Evolutionary conservation across 179 eudicot species (phyloP), one percentile per base, ranked within the genome.

Genomic region (Amaranthus tricolor): DNA sequence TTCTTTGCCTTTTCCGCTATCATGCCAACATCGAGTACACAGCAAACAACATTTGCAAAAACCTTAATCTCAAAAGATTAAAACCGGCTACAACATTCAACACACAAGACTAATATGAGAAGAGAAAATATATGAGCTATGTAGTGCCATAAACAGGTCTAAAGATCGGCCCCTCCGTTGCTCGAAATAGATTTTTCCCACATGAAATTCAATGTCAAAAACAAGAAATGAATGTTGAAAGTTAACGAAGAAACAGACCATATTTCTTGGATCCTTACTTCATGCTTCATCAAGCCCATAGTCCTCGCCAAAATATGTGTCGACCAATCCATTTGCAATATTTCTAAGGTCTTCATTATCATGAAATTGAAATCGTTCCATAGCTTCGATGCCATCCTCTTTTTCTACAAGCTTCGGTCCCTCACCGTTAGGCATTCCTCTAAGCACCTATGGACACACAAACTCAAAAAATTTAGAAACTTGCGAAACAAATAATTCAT

Each of bases 361-460:
- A 54, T 96, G 99, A 73, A 96, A 96, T 73, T 93, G 98, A 75
- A 88, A 93, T 73, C 98, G 83, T 76, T 96, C 99, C 98, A 96
- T 88, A 81, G 99, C 98, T 64, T 96, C 98, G 31, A 96, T 93
- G 14, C 99, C 99, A 73, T 96, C 99, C 78, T 89, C 94, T 65
- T 81, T 88, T 84, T 93, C 98, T 5, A 96, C 98, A 48, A 96
- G 88, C 82, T 90, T 96, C 6, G 88, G 91, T 6, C 99, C 99
- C 81, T 93, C 89, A 1, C 89, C 89, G 71, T 93, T 79, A 1
- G 98, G 99, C 94, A 93, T 87, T 79, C 96, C 99, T 84, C 99
- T 85, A 51, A 96, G 77, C 55, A 91, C 98, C 99, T 96, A 49
- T 70, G 68, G 24, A 24, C 48, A 58, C 48, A 62, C 16, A 68